Conservation (phyloP, 495 filamentous ascomycete genomes). For the Neohortaea acidophila region DNA sequence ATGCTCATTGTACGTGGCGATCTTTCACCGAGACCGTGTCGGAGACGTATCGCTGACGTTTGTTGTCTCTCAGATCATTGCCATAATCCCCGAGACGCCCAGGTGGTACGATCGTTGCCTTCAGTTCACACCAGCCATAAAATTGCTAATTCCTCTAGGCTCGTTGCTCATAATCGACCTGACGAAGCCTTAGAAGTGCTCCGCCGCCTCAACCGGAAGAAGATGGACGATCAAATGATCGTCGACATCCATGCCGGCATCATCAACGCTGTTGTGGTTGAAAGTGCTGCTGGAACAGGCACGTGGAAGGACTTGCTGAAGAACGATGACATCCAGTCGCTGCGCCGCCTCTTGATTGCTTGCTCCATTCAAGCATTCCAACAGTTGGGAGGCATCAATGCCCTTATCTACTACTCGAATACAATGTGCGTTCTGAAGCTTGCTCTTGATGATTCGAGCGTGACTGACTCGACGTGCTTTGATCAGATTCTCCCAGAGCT, state of each 20-base stretch:
- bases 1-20: too few species aligned
- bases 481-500: neutral
- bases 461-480: neutral
- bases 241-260: too few species aligned
- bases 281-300: conserved; percentile 2
- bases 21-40: too few species aligned
- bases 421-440: conserved; percentile 23
- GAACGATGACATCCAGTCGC: conserved; percentile 19
- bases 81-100: neutral
- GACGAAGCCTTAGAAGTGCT: conserved; percentile 11
- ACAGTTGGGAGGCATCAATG: conserved; percentile 12
- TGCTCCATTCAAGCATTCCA: conserved; percentile 7
- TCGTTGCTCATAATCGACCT: conserved; percentile 1
- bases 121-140: conserved; percentile 38
- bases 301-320: conserved; percentile 9
- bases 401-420: conserved; percentile 15
- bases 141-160: conserved; percentile 41
- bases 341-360: conserved; percentile 19
- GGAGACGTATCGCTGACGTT: neutral
- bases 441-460: conserved; percentile 9
- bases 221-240: conserved; percentile 8
- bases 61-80: neutral
- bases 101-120: neutral
- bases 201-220: conserved; percentile 1
- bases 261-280: conserved; percentile 1